Conservation (phyloP, 305 asterid genomes). For the Coffea humblotiana region DNA sequence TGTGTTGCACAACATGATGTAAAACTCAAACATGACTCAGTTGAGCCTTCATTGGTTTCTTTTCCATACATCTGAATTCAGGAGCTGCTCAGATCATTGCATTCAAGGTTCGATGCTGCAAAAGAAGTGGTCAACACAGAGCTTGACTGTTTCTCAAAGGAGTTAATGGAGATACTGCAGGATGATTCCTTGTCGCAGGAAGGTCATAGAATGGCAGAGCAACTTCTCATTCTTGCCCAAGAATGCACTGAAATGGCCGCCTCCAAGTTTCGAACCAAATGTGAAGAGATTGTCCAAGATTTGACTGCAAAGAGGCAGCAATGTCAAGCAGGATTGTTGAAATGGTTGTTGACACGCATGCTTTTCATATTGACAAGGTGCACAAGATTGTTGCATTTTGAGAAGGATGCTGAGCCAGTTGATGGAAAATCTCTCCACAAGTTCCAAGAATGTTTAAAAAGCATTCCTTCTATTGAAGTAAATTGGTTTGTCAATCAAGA, state of each 20-base stretch:
- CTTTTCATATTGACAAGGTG: slow-evolving; percentile 95
- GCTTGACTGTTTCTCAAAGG: slow-evolving; percentile 68
- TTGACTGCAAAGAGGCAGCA: slow-evolving; percentile 74
- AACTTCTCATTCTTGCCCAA: slow-evolving; percentile 66
- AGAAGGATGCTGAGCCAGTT: slow-evolving; percentile 73
- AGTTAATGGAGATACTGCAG: slow-evolving; percentile 56
- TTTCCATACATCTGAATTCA: slow-evolving; percentile 30
- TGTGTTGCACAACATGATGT: slow-evolving; percentile 8
- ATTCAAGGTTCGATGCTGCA: slow-evolving; percentile 81
- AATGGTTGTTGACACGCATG: slow-evolving; percentile 74
- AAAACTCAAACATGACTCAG: not conserved
- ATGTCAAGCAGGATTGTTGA: slow-evolving; percentile 68
- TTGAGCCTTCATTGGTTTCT: slow-evolving; percentile 4
- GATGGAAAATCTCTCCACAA: slow-evolving; percentile 74
- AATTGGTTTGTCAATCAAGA: slow-evolving; percentile 68
- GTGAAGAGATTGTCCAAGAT: slow-evolving; percentile 85
- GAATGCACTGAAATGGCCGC: slow-evolving; percentile 70
- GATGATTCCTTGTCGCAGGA: slow-evolving; percentile 49
- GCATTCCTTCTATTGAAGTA: slow-evolving; percentile 78
- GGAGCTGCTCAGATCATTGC: slow-evolving; percentile 83
- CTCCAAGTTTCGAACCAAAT: slow-evolving; percentile 67
- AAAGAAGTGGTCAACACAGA: slow-evolving; percentile 80
- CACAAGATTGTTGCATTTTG: slow-evolving; percentile 86
- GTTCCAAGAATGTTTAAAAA: slow-evolving; percentile 76
- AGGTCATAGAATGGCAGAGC: slow-evolving; percentile 59